phyloP scores from a whole-genome alignment of 108 stramenopile genomes.

The Nannochloropsis gaditana region DNA sequence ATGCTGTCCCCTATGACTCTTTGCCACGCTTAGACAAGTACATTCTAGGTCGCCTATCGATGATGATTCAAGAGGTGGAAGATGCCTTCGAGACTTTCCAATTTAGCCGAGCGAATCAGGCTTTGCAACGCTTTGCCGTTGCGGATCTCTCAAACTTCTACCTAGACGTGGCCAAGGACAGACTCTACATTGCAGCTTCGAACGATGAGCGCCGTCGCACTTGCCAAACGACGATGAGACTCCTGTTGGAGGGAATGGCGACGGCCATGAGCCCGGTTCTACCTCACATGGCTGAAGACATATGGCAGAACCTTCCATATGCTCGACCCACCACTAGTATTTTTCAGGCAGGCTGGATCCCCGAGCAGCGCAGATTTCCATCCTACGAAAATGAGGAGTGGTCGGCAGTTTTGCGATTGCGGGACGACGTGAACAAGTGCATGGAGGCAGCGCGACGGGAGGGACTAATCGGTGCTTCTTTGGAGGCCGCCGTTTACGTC shows the following conservation, averaged over 20 bases:
- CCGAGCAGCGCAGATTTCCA: not conserved
- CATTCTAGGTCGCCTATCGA: conserved; percentile 75
- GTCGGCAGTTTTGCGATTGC: conserved; percentile 24
- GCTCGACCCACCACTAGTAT: conserved; percentile 34
- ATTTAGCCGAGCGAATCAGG: conserved; percentile 71
- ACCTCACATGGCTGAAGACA: conserved; percentile 96
- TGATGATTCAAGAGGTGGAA: conserved; percentile 72
- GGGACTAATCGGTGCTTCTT: conserved; percentile 35
- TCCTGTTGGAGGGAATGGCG: conserved; percentile 72
- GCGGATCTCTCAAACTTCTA: conserved; percentile 93
- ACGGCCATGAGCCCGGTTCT: conserved; percentile 80
- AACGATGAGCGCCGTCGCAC: conserved; percentile 74
- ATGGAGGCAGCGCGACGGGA: conserved; percentile 44
- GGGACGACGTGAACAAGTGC: conserved; percentile 46
- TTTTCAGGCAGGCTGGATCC: conserved; percentile 42
- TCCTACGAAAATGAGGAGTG: conserved; percentile 40
- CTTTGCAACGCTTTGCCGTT: conserved; percentile 74
- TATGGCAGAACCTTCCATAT: conserved; percentile 65
- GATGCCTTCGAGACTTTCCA: conserved; percentile 76
- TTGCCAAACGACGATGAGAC: conserved; percentile 80
- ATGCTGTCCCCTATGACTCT: conserved; percentile 58
- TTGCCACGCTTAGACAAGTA: conserved; percentile 73
- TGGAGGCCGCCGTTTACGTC: conserved; percentile 46
- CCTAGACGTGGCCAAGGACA: conserved; percentile 92
- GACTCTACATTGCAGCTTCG: conserved; percentile 82